phyloP scores from a whole-genome alignment of 495 filamentous ascomycete genomes.

The Penicillium subrubescens region DNA sequence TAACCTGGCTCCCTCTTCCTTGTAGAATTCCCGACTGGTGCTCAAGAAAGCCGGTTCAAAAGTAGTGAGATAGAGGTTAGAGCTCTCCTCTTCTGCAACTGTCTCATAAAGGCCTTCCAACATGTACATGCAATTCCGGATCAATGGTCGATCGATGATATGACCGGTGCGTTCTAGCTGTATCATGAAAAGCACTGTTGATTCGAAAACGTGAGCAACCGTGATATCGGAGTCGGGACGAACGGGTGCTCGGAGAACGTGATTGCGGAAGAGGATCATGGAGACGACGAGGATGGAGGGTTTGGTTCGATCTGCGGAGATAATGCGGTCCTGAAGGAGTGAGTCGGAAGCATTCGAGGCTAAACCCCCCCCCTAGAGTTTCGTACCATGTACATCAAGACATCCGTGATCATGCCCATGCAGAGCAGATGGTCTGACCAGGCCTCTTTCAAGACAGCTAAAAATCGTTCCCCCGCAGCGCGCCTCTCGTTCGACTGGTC shows the following conservation, averaged over 20 bases:
- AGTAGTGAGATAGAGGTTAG: slow-evolving; percentile 78
- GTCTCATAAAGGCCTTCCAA: slow-evolving; percentile 87
- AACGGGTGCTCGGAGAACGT: slow-evolving; percentile 64
- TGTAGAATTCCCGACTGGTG: slow-evolving; percentile 74
- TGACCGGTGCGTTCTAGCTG: slow-evolving; percentile 90
- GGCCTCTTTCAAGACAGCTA: slow-evolving; percentile 70
- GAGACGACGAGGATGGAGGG: slow-evolving; percentile 80
- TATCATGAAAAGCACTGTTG: slow-evolving; percentile 86
- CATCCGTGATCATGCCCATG: slow-evolving; percentile 97
- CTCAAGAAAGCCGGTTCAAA: slow-evolving; percentile 81
- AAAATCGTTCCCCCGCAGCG: slow-evolving; percentile 78
- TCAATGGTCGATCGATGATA: slow-evolving; percentile 78
- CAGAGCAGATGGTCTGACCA: slow-evolving; percentile 90
- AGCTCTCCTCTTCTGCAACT: slow-evolving; percentile 63
- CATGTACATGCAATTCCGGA: slow-evolving; percentile 87
- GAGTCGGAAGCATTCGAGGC: background rate
- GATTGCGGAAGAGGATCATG: slow-evolving; percentile 86
- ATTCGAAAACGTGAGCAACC: slow-evolving; percentile 72
- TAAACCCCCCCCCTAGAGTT: background rate
- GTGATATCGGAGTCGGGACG: slow-evolving; percentile 44
- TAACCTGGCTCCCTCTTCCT: slow-evolving; percentile 67
- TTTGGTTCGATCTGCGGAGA: slow-evolving; percentile 67
- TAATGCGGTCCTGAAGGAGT: slow-evolving; percentile 67
- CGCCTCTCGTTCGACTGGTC: slow-evolving; percentile 72
- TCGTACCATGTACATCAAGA: slow-evolving; percentile 94